phyloP scores from a whole-genome alignment of 2,329 filamentous ascomycete species.

The Rachicladosporium sp. region DNA sequence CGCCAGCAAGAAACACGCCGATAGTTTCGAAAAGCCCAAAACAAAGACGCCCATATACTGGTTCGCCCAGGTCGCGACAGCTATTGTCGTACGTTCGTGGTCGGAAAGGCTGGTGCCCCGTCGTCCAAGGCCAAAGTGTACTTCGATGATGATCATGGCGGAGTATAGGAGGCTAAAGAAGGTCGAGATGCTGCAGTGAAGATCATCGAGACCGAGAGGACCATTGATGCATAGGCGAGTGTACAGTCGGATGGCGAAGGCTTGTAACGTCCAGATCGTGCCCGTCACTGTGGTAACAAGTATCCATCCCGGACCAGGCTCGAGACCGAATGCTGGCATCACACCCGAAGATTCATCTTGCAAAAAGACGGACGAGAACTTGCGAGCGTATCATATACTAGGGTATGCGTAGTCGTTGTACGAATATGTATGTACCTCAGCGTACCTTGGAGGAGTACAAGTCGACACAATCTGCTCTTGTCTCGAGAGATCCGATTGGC shows the following conservation, averaged over 20 bases:
- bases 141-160: constrained; percentile 9
- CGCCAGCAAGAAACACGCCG: constrained; percentile 15
- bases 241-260: constrained; percentile 17
- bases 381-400: not conserved
- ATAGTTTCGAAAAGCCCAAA: constrained; percentile 13
- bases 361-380: not conserved
- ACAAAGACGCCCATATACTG: constrained; percentile 11
- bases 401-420: too few relatives aligned
- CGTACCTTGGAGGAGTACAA: too few relatives aligned
- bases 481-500: too few relatives aligned
- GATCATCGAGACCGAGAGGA: constrained; percentile 18
- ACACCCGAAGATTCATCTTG: not conserved
- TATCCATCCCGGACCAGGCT: constrained; percentile 11
- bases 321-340: constrained; percentile 14
- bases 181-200: constrained; percentile 14
- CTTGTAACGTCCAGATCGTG: constrained; percentile 13
- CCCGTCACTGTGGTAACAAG: constrained; percentile 13
- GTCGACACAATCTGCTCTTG: too few relatives aligned
- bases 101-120: constrained; percentile 1
- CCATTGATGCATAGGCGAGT: constrained; percentile 18
- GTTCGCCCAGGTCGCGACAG: constrained; percentile 11
- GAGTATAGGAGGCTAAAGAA: constrained; percentile 12
- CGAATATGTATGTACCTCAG: too few relatives aligned
- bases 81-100: constrained; percentile 4
- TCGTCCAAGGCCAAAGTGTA: constrained; percentile 14